Conservation (phyloP, 768 basidiomycete species). For the Amanita pseudoporphyria region DNA sequence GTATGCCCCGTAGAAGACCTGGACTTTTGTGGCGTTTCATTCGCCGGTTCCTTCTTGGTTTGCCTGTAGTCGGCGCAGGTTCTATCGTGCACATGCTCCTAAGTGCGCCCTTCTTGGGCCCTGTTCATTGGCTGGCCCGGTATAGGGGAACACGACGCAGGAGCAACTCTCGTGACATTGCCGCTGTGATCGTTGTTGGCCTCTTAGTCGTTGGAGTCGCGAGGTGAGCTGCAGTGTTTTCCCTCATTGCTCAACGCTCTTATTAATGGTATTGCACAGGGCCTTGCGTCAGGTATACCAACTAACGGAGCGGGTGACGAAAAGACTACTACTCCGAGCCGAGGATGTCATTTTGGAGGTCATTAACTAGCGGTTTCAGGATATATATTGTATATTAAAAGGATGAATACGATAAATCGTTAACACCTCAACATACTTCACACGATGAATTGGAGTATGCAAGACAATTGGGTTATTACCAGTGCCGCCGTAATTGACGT, state of each 20-base stretch:
- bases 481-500: slow-evolving; percentile 61
- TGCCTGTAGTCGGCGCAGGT: slow-evolving; percentile 70
- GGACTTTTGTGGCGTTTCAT: slow-evolving; percentile 47
- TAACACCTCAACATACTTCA: neutral
- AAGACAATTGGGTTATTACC: slow-evolving; percentile 28
- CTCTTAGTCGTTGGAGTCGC: slow-evolving; percentile 53
- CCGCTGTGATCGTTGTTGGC: slow-evolving; percentile 53
- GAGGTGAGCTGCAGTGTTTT: slow-evolving; percentile 33
- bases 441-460: neutral
- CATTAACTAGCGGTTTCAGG: slow-evolving; percentile 17
- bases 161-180: slow-evolving; percentile 49
- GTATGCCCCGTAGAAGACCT: slow-evolving; percentile 20
- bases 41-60: slow-evolving; percentile 65
- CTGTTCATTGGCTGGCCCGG: slow-evolving; percentile 62
- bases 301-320: slow-evolving; percentile 48
- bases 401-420: neutral
- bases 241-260: neutral
- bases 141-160: slow-evolving; percentile 48
- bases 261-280: slow-evolving; percentile 26
- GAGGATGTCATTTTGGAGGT: slow-evolving; percentile 81
- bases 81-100: slow-evolving; percentile 67
- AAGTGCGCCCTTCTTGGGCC: slow-evolving; percentile 53
- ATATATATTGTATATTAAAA: slow-evolving; percentile 6
- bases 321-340: slow-evolving; percentile 55
- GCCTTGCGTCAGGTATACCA: slow-evolving; percentile 64